A percentile compares a stretch with the other conserved stretches of the same genome.
phyloP scores from a whole-genome alignment of 352 stramenopile genomes.

The Phytopythium vexans region DNA sequence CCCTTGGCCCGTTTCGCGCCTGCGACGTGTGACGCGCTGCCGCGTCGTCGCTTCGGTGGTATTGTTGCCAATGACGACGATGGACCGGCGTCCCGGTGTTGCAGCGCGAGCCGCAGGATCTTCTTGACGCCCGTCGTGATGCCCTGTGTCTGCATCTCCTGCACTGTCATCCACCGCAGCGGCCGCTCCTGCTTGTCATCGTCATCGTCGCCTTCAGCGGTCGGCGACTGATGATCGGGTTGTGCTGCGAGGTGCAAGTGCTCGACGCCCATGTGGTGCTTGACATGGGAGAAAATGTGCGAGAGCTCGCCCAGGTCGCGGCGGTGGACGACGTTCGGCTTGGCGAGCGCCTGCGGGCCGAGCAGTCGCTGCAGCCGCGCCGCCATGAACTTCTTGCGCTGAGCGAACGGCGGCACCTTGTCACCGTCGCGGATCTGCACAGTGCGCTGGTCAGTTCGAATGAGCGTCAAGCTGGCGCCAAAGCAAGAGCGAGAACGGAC shows the following conservation, averaged over 20 bases:
- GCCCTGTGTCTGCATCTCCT: slow-evolving; percentile 71
- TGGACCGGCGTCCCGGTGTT: slow-evolving; percentile 9
- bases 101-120: slow-evolving; percentile 60
- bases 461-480: background rate
- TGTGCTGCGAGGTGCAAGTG: slow-evolving; percentile 58
- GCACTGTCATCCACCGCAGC: slow-evolving; percentile 71
- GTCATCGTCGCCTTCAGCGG: background rate
- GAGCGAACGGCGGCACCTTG: slow-evolving; percentile 57
- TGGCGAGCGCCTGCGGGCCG: slow-evolving; percentile 14
- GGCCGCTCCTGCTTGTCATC: slow-evolving; percentile 7
- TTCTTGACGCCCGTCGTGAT: slow-evolving; percentile 90
- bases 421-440: slow-evolving; percentile 54
- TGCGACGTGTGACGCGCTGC: slow-evolving; percentile 32
- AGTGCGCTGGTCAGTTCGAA: background rate
- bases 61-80: slow-evolving; percentile 10
- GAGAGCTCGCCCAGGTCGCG: slow-evolving; percentile 67
- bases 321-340: slow-evolving; percentile 26
- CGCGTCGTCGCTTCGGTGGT: slow-evolving; percentile 6
- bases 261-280: slow-evolving; percentile 89
- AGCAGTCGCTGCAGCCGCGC: slow-evolving; percentile 35
- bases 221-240: slow-evolving; percentile 12
- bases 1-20: slow-evolving; percentile 46
- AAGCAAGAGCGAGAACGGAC: slow-evolving; percentile 8
- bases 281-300: slow-evolving; percentile 90
- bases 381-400: slow-evolving; percentile 59